These are phyloP conservation scores for Atkinsonella hypoxylon DNA, from an alignment of 2,329 filamentous ascomycete genomes.

Conservation along the genomic window DNA sequence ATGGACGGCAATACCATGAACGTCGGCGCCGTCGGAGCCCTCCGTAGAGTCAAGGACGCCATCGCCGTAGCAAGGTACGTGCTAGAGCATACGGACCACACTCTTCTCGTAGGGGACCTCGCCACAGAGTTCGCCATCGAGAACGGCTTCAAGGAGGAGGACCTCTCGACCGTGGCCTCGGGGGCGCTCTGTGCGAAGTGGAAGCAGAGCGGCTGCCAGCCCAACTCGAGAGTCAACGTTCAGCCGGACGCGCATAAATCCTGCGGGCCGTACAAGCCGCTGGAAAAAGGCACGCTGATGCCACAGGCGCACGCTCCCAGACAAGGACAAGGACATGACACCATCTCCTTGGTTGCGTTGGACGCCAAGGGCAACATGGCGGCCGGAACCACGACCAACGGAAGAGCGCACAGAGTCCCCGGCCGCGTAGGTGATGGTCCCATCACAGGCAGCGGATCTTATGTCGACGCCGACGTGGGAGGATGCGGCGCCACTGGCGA, in stretches of 20 bases:
- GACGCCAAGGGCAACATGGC: conserved; percentile 33
- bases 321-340: conserved; percentile 29
- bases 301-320: neutral
- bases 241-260: conserved; percentile 27
- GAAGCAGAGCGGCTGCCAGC: conserved; percentile 31
- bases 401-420: conserved; percentile 40
- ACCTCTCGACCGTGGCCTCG: conserved; percentile 31
- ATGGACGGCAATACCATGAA: conserved; percentile 44
- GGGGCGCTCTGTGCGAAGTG: conserved; percentile 29
- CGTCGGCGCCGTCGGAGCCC: conserved; percentile 37
- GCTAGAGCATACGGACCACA: conserved; percentile 38
- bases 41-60: conserved; percentile 36
- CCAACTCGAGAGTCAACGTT: conserved; percentile 38
- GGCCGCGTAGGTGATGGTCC: conserved; percentile 44
- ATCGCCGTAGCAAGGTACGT: conserved; percentile 38
- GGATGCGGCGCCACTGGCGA: conserved; percentile 45
- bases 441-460: conserved; percentile 41
- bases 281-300: conserved; percentile 2
- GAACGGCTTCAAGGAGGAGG: conserved; percentile 36
- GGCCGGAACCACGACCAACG: conserved; percentile 44
- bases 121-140: conserved; percentile 40
- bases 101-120: conserved; percentile 38
- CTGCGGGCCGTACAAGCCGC: conserved; percentile 36
- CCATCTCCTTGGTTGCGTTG: conserved; percentile 40
- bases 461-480: conserved; percentile 40